Conservation (phyloP, 2,329 filamentous ascomycete genomes). For the Fusarium agapanthi region DNA sequence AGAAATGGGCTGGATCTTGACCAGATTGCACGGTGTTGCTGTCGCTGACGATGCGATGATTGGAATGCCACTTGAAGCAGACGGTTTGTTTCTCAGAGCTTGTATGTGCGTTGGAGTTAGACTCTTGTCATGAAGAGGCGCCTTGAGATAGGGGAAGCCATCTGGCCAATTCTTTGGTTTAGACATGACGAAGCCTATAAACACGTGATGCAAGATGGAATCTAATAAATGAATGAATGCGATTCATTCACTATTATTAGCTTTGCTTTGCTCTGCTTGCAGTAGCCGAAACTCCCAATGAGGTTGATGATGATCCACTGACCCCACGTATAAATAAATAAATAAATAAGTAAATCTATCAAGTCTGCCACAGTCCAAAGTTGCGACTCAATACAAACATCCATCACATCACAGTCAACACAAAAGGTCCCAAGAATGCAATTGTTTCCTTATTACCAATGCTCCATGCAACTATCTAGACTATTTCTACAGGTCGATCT, state of each 20-base stretch:
- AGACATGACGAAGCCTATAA: constrained; percentile 37
- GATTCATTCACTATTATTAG: not conserved
- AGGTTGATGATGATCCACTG: not conserved
- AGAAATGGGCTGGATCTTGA: constrained; percentile 63
- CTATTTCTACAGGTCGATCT: constrained; percentile 41
- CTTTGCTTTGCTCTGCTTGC: not conserved
- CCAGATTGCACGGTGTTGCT: constrained; percentile 57
- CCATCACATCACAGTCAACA: not conserved
- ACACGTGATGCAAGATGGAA: not conserved
- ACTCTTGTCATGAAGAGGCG: constrained; percentile 58
- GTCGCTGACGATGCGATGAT: constrained; percentile 44
- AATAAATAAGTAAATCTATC: not conserved
- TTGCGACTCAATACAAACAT: not conserved
- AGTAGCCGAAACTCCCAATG: not conserved
- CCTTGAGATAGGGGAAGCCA: constrained; percentile 60
- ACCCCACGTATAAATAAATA: not conserved
- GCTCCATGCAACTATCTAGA: constrained; percentile 32
- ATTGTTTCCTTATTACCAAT: constrained; percentile 1
- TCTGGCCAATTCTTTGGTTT: constrained; percentile 68
- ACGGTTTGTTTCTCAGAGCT: constrained; percentile 47
- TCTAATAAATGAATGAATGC: not conserved
- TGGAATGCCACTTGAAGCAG: constrained; percentile 28
- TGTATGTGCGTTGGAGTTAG: constrained; percentile 54
- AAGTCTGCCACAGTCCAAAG: not conserved
- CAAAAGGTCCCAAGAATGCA: not conserved